phyloP scores from a whole-genome alignment of 306 rosid genomes.

The Vigna hirtella region DNA sequence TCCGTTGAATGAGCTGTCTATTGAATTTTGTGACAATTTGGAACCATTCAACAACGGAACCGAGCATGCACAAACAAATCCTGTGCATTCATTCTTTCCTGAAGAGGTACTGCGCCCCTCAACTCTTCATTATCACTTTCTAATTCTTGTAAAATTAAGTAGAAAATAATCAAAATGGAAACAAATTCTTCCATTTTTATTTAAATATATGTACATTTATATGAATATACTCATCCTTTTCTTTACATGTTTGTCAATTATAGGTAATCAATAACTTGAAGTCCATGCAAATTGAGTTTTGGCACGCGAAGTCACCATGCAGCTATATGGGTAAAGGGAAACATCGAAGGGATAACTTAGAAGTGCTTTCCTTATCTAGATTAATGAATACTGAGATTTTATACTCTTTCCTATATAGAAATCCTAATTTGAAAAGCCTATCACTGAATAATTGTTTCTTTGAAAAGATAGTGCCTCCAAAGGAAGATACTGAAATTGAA shows the following conservation, averaged over 20 bases:
- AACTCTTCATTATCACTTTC: too few relatives aligned
- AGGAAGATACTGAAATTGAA: neutral
- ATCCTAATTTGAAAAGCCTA: constrained; percentile 16
- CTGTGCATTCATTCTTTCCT: neutral
- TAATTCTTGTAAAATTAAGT: too few relatives aligned
- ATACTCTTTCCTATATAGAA: constrained; percentile 32
- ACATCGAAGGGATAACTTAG: neutral
- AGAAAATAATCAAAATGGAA: too few relatives aligned
- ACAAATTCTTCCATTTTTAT: too few relatives aligned
- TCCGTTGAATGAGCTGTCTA: neutral
- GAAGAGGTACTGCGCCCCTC: neutral
- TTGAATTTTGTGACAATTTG: constrained; percentile 1
- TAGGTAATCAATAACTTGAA: constrained; percentile 28
- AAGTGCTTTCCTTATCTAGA: constrained; percentile 2
- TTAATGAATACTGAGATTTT: neutral
- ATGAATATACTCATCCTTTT: too few relatives aligned
- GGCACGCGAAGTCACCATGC: neutral
- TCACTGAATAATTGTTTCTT: neutral
- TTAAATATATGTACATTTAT: too few relatives aligned
- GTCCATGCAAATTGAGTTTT: neutral
- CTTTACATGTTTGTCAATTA: neutral
- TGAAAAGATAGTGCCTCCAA: neutral
- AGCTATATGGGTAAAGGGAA: neutral
- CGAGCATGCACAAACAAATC: neutral
- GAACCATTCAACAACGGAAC: neutral